Percentiles rank a stretch among this genome's conserved stretches.
phyloP scores from a whole-genome alignment of 768 basidiomycete genomes.

The Mycena crocata region DNA sequence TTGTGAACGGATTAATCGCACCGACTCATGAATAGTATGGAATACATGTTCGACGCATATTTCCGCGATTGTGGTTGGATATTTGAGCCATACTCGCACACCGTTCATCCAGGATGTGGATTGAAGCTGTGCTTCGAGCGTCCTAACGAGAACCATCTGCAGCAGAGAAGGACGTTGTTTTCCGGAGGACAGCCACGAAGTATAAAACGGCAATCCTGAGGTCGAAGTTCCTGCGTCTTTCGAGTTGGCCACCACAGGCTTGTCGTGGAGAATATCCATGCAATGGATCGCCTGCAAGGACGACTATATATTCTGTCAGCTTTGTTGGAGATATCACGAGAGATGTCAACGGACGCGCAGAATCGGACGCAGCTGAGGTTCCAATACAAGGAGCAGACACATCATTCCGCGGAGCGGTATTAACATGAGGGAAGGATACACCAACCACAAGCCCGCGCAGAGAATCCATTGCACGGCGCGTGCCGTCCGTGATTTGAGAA shows the following conservation, averaged over 20 bases:
- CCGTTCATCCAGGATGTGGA: conserved; percentile 11
- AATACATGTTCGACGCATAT: conserved; percentile 11
- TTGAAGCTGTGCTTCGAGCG: conserved; percentile 22
- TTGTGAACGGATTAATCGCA: conserved; percentile 7
- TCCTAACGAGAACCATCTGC: conserved; percentile 20
- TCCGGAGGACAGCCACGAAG: conserved; percentile 15
- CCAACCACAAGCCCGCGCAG: conserved; percentile 14
- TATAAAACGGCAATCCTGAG: conserved; percentile 7
- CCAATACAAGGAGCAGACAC: conserved; percentile 24
- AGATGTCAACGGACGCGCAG: conserved; percentile 14
- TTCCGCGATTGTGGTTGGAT: conserved; percentile 15
- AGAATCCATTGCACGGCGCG: conserved; percentile 22
- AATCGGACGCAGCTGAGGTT: conserved; percentile 20
- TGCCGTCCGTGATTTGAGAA: conserved; percentile 18
- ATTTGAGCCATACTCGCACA: conserved; percentile 6
- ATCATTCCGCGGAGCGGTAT: conserved; percentile 29
- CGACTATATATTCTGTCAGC: conserved; percentile 1
- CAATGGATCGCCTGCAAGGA: conserved; percentile 26
- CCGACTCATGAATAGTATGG: background rate
- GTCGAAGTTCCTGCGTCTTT: background rate
- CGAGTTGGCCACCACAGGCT: conserved; percentile 17
- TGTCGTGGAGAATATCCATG: conserved; percentile 29
- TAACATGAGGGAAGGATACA: conserved; percentile 23
- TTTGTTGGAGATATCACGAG: background rate
- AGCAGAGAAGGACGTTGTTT: conserved; percentile 23